Base-by-base conservation (phyloP, 768 basidiomycete genomes). In the Leucogyrophana mollusca region DNA sequence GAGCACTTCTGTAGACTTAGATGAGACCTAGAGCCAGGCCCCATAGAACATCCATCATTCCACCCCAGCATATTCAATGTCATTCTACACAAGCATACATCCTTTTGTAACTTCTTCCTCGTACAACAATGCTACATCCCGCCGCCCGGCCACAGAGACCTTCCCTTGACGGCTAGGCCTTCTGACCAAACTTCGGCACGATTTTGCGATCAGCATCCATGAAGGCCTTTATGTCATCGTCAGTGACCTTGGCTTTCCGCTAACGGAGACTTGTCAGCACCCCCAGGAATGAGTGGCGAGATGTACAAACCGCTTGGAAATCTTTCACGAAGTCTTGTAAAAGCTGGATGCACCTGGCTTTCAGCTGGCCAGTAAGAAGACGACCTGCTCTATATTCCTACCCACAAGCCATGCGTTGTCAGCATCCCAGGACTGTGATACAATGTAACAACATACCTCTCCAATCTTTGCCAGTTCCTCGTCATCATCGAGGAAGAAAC, bases 401-500 rank as follows among this genome's bases (percentile, higher is more conserved):
- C 18, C 51, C 40, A 54, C 14, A 32, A 24, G 32, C 17, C 1
- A 40, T 24, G 38, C 20, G 23, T 20, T 9, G 36, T 38, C 11
- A 53, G 41, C 17, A 47, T 18, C 10, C 14, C 40, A 16, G 3
- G 18, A 37, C 35, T 13, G 17, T 11, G 43, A 8, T 14, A 18
- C 14, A n/a, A 30, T 7, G 11, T 20, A 11, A 4, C 22, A 1
- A 60, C 82, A 50, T 54, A 93, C 94, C 71, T 82, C 79, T 24
- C 84, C 90, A 42, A 97, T 64, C 56, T 71, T 73, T 52, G 76
- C 81, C 48, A 96, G 73, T 69, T 90, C 87, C n/a, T 82, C 89
- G 50, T 98, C 96, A 56, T 96, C 90, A 1, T 97, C 94, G 62
- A 96, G 71, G 66, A 98, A 96, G 78, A 98, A 98, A 9, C 83